A percentile compares a stretch with the other conserved stretches of the same genome.
Conservation (phyloP, 805 yeast genomes). For the Candida pseudoglaebosa region DNA sequence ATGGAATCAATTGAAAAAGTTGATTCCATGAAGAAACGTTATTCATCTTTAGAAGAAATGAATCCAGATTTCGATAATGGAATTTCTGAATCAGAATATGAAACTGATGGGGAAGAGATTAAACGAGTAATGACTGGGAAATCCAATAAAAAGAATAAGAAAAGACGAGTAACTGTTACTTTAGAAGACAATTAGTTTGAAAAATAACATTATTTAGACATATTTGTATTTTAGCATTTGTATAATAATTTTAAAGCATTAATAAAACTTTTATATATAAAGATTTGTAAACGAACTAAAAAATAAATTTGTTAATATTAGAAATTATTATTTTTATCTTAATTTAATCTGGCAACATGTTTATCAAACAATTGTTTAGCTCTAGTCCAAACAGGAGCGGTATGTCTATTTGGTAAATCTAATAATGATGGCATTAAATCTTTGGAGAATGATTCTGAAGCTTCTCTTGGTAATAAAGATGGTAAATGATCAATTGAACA, state of each 20-base stretch:
- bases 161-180: constrained; percentile 45
- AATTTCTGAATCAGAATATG: constrained; percentile 66
- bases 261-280: background rate
- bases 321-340: too few relatives aligned
- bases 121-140: constrained; percentile 53
- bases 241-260: background rate
- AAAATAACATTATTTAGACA: background rate
- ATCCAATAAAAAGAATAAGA: constrained; percentile 39
- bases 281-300: constrained; percentile 1
- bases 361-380: constrained; percentile 81
- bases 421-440: constrained; percentile 88
- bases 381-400: constrained; percentile 87
- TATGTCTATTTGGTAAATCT: constrained; percentile 74
- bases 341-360: constrained; percentile 71
- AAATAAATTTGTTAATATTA: too few relatives aligned
- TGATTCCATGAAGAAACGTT: constrained; percentile 62
- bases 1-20: constrained; percentile 75
- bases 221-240: background rate
- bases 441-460: constrained; percentile 84
- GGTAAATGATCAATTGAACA: constrained; percentile 97
- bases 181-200: constrained; percentile 43
- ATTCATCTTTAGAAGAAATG: constrained; percentile 16
- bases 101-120: constrained; percentile 68
- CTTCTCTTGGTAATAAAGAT: constrained; percentile 91
- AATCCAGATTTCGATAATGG: constrained; percentile 19